Evolutionary conservation across 768 basidiomycete genomes (phyloP), one percentile per base, ranked within the genome.

Genomic region (Mycena haematopus): DNA sequence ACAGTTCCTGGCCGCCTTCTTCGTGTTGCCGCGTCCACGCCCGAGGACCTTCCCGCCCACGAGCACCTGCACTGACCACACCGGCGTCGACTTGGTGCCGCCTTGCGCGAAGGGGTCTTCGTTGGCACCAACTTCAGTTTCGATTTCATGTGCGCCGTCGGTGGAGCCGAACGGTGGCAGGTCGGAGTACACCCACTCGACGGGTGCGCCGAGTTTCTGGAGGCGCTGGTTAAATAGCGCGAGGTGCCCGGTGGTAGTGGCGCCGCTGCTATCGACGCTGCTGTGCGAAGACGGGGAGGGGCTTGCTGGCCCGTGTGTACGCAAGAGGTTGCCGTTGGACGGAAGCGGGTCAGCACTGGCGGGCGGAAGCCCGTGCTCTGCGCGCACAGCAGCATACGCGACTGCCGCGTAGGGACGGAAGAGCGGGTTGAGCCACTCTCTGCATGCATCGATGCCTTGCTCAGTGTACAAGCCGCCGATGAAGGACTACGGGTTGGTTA

Each of bases 211-310:
- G 71, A 67, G 74, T 36, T 84, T 89, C 74, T 90, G 87, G 57
- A 93, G 72, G 59, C 84, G 78, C 75, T 93, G 91, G 71, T 93
- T 93, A 80, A 93, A 92, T 56, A 93, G 75, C 38, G 89, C 88
- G 13, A 93, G 83, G 70, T 93, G 88, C 5, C 92, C 92, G 40
- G 74, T 71, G 35, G 78, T 78, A 36, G 69, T 65, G 71, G 50
- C 53, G 70, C 63, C 51, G 70, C 61, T 1, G 40, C 45, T n/a
- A 8, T 15, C 31, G 52, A 6, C 38, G 52, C 36, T 53, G 52
- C 52, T 25, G 38, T 40, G n/a, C 5, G 65, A 60, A 14, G 71
- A 68, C 3, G 76, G 56, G 0, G 71, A 58, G 22, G 72, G 68
- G 4, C 69, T 59, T 35, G 60, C 0, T 68, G 69, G 13, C 21